Conservation (phyloP, 176 grass and related monocot species). For the Zizania latifolia region DNA sequence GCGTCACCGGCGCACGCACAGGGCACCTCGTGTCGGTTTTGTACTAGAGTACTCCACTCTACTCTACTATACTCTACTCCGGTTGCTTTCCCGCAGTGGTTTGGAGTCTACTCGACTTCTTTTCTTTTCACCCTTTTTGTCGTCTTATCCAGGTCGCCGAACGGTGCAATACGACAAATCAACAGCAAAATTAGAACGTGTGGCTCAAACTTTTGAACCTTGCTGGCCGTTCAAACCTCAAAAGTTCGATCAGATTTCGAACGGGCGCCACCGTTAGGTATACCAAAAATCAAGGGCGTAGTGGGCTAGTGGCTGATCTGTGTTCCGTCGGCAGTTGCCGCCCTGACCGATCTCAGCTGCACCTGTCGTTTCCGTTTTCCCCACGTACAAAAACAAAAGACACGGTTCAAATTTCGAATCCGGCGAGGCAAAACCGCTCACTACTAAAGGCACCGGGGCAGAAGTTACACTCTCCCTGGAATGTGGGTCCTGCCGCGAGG, state of each 20-base stretch:
- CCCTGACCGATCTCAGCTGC: neutral
- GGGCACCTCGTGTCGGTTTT: neutral
- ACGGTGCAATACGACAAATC: neutral
- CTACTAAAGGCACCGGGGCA: neutral
- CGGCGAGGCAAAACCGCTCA: neutral
- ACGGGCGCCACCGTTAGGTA: neutral
- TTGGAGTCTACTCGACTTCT: conserved; percentile 6
- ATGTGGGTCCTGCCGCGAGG: fast-evolving
- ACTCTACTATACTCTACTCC: neutral
- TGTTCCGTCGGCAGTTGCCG: conserved; percentile 9
- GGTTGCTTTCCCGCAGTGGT: neutral
- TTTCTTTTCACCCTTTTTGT: neutral
- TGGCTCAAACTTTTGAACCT: neutral
- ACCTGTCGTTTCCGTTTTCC: conserved; percentile 21
- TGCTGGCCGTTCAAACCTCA: no score
- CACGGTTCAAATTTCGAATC: conserved; percentile 50
- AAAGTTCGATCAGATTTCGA: neutral
- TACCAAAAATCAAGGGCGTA: no score
- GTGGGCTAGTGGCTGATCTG: no score
- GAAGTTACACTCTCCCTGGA: fast-evolving
- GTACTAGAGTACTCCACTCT: no score
- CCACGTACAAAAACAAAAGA: conserved; percentile 11
- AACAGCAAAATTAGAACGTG: neutral
- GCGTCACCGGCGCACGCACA: no score
- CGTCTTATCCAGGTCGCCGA: neutral